These are phyloP conservation scores for Teratosphaeria destructans DNA, from an alignment of 2,329 filamentous ascomycete species.

Conservation along the genomic window DNA sequence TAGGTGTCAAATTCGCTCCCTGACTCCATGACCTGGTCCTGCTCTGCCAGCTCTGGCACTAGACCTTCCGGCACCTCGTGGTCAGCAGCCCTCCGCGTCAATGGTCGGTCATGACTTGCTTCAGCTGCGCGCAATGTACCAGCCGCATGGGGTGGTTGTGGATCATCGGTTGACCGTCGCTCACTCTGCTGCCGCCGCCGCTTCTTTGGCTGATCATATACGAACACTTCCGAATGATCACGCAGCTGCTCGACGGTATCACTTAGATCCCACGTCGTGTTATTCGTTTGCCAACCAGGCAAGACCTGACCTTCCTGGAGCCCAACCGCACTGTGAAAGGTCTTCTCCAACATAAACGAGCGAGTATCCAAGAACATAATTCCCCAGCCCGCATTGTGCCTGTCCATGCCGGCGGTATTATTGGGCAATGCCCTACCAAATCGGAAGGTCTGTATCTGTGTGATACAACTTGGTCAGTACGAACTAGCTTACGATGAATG, in stretches of 20 bases:
- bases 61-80: neutral
- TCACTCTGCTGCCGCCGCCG: neutral
- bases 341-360: slow-evolving; percentile 21
- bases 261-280: slow-evolving; percentile 22
- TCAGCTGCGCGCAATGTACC: neutral
- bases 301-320: slow-evolving; percentile 10
- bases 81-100: neutral
- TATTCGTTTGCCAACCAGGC: slow-evolving; percentile 9
- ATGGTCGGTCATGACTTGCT: neutral
- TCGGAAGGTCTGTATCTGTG: slow-evolving; percentile 6
- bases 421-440: slow-evolving; percentile 5
- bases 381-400: slow-evolving; percentile 26
- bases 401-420: slow-evolving; percentile 13
- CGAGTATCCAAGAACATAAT: slow-evolving; percentile 29
- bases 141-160: neutral
- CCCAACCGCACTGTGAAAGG: slow-evolving; percentile 15
- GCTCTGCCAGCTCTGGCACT: neutral
- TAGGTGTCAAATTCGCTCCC: neutral
- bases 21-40: neutral
- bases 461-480: neutral
- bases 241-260: slow-evolving; percentile 13
- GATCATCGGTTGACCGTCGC: neutral
- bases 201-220: neutral
- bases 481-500: neutral
- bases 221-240: slow-evolving; percentile 9